Evolutionary conservation across 768 basidiomycete species (phyloP), one percentile per base, ranked within the genome.

Genomic region (Hydnum rufescens): DNA sequence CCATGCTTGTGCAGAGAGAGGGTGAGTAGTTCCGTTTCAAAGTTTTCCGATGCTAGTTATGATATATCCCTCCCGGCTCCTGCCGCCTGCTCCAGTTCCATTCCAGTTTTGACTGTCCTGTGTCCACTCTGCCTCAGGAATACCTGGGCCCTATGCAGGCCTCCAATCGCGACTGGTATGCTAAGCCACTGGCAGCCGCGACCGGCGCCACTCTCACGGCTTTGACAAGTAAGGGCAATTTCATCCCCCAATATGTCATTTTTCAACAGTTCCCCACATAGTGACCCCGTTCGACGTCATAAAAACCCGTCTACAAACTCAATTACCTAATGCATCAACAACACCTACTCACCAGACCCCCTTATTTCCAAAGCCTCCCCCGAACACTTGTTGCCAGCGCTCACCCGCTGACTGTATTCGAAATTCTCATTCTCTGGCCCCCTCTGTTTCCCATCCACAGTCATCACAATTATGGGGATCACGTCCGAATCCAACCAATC

Each of bases 231-330:
- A 61, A 34, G 77, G 67, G 5, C 32, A 5, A 13, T 5, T 6
- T 42, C 4, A 28, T 54, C 3, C 36, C 58, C 53, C 55, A 60
- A 52, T n/a, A 50, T 55, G 42, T 18, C 32, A 18, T 26, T 6
- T 19, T 51, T 4, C 4, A 51, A 32, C 22, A 26, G 22, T 4
- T 16, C 30, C 31, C 36, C 28, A 26, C 53, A 5, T 63, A 97
- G 93, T 99, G 95, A 97, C 93, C 2, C 95, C 95, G 2, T 99
- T 99, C 64, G 95, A 99, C 66, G 89, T 99, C 52, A 74, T 97
- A 58, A 97, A 97, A 65, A 97, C 93, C 8, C 78, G 95, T 28
- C 69, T 99, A 18, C 95, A 99, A 64, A 97, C 95, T 0, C 89
- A 85, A 63, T 80, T 80, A n/a, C 68, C 72, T 22, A 49, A n/a